These are phyloP conservation scores for Aureobasidium zeae DNA, from an alignment of 2,329 filamentous ascomycete genomes.

Conservation along the genomic window DNA sequence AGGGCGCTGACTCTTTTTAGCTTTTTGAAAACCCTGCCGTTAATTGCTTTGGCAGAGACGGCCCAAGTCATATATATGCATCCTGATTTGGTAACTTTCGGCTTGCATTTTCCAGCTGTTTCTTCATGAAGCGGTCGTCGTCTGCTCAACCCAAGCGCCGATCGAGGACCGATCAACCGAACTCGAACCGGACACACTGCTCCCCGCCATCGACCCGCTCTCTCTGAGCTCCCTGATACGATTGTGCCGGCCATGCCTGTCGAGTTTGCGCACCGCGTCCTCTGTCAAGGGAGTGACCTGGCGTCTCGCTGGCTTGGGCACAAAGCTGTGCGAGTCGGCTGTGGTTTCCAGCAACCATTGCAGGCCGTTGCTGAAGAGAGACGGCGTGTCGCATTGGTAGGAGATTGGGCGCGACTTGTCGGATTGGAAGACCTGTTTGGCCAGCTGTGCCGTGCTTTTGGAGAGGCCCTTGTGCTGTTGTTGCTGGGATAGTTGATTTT, in stretches of 20 bases:
- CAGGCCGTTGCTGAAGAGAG: conserved; percentile 4
- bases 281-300: neutral
- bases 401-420: neutral
- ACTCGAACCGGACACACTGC: neutral
- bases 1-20: too few species aligned
- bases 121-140: neutral
- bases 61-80: too few species aligned
- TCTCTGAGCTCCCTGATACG: neutral
- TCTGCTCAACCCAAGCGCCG: neutral
- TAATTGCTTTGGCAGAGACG: too few species aligned
- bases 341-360: conserved; percentile 5
- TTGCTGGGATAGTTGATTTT: neutral
- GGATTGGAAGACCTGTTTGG: neutral
- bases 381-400: neutral
- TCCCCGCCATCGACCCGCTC: too few species aligned
- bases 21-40: too few species aligned
- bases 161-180: conserved; percentile 1
- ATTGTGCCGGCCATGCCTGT: neutral
- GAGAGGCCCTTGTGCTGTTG: conserved; percentile 1
- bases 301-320: neutral
- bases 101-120: too few species aligned
- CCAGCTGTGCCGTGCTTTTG: neutral
- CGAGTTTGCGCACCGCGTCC: conserved; percentile 2
- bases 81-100: too few species aligned
- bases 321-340: neutral